Conservation (phyloP, 176 grass and related monocot genomes). For the Triticum timopheevii region DNA sequence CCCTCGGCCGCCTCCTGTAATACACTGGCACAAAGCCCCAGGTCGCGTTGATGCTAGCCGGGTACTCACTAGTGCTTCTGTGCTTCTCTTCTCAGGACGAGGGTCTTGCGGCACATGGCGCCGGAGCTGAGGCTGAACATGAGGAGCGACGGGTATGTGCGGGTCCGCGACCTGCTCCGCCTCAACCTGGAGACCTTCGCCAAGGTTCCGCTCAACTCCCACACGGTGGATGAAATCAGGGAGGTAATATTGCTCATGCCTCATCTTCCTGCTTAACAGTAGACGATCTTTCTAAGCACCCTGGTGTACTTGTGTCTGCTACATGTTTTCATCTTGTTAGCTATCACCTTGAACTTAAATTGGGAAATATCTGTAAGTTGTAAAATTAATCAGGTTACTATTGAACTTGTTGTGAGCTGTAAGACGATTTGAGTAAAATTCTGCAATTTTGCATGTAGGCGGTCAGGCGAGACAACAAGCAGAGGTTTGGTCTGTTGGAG, state of each 20-base stretch:
- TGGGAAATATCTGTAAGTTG: not conserved
- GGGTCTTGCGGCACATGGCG: constrained; percentile 86
- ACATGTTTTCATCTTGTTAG: not conserved
- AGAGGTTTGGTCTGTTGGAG: constrained; percentile 83
- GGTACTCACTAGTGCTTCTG: not conserved
- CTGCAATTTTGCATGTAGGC: constrained; percentile 42
- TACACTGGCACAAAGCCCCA: not conserved
- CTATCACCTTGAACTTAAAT: not conserved
- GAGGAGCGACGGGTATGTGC: constrained; percentile 78
- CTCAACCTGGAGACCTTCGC: constrained; percentile 63
- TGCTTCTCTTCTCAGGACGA: constrained; percentile 35
- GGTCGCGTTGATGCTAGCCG: not conserved
- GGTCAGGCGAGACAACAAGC: constrained; percentile 77
- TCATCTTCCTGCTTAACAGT: not conserved
- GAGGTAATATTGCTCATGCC: constrained; percentile 42
- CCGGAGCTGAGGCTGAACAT: constrained; percentile 72
- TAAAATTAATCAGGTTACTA: not conserved
- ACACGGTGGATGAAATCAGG: constrained; percentile 74
- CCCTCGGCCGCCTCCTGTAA: constrained; percentile 78
- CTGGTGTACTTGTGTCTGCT: not conserved
- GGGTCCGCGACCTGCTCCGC: constrained; percentile 62
- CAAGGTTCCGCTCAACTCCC: constrained; percentile 69
- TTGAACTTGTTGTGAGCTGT: not conserved
- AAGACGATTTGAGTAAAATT: not conserved
- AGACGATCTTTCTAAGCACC: not conserved